phyloP scores from a whole-genome alignment of 345 rosid species.

The Hypericum androsaemum region DNA sequence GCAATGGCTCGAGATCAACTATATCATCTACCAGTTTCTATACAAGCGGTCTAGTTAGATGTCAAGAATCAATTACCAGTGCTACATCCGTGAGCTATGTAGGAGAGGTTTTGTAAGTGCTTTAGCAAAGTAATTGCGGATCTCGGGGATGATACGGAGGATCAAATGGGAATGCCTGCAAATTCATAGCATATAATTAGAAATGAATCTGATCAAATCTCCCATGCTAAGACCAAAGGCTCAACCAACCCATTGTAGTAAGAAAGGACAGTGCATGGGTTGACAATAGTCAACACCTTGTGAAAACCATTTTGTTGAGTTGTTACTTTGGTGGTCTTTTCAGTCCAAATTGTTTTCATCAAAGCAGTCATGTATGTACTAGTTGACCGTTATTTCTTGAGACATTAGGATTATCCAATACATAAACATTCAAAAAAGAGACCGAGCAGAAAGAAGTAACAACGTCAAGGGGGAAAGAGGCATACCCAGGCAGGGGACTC shows the following conservation, averaged over 20 bases:
- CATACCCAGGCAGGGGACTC: constrained; percentile 67
- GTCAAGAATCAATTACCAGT: constrained; percentile 22
- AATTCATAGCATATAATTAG: not conserved
- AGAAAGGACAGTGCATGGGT: no score
- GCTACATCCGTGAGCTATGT: constrained; percentile 47
- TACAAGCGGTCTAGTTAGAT: constrained; percentile 36
- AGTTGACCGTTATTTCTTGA: no score
- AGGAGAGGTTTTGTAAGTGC: constrained; percentile 61
- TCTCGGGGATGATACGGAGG: constrained; percentile 67
- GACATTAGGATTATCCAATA: no score
- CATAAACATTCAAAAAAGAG: not conserved
- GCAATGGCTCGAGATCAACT: constrained; percentile 16
- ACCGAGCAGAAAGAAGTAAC: not conserved
- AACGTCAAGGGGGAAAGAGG: constrained; percentile 4
- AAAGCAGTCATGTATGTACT: no score
- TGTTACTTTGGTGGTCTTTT: no score
- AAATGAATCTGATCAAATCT: not conserved
- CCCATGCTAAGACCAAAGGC: not conserved
- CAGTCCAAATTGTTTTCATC: no score
- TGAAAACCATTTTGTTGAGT: no score
- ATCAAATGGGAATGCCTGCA: constrained; percentile 56
- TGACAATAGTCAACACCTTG: no score
- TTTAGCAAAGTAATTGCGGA: constrained; percentile 61
- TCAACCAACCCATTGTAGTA: not conserved
- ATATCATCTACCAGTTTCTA: constrained; percentile 31